These are phyloP conservation scores for Backusella tuberculispora DNA, from an alignment of 192 early-diverging fungal genomes.

Conservation along the genomic window DNA sequence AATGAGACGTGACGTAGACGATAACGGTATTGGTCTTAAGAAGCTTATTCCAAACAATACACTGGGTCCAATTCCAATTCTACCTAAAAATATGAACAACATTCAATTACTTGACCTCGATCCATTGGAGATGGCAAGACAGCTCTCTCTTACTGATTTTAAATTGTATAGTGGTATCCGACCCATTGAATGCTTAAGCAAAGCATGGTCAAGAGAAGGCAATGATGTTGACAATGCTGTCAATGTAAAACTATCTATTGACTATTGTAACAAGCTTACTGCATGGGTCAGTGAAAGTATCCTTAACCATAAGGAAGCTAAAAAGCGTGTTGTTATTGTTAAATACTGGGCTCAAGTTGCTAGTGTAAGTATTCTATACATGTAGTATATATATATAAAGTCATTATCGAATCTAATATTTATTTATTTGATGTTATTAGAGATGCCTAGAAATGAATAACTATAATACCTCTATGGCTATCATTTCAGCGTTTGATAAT, in stretches of 20 bases:
- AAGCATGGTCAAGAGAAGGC: slow-evolving; percentile 77
- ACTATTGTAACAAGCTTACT: slow-evolving; percentile 79
- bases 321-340: slow-evolving; percentile 75
- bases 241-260: slow-evolving; percentile 89
- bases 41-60: slow-evolving; percentile 68
- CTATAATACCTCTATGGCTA: slow-evolving; percentile 90
- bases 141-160: slow-evolving; percentile 89
- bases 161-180: slow-evolving; percentile 81
- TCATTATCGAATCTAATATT: neutral
- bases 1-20: slow-evolving; percentile 54
- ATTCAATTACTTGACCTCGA: slow-evolving; percentile 88
- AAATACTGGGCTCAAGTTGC: slow-evolving; percentile 86
- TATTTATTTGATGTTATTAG: slow-evolving; percentile 43
- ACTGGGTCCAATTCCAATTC: slow-evolving; percentile 73
- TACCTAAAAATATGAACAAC: slow-evolving; percentile 77
- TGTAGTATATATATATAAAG: neutral
- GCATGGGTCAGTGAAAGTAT: slow-evolving; percentile 89
- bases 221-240: slow-evolving; percentile 66
- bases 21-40: slow-evolving; percentile 56
- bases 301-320: slow-evolving; percentile 76
- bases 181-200: slow-evolving; percentile 86
- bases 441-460: slow-evolving; percentile 89
- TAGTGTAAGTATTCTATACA: slow-evolving; percentile 47
- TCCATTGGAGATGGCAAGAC: slow-evolving; percentile 91
- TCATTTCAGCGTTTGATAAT: slow-evolving; percentile 87